Evolutionary conservation across 2,329 filamentous ascomycete genomes (phyloP).

Genomic region (Trichoderma semiorbis): DNA sequence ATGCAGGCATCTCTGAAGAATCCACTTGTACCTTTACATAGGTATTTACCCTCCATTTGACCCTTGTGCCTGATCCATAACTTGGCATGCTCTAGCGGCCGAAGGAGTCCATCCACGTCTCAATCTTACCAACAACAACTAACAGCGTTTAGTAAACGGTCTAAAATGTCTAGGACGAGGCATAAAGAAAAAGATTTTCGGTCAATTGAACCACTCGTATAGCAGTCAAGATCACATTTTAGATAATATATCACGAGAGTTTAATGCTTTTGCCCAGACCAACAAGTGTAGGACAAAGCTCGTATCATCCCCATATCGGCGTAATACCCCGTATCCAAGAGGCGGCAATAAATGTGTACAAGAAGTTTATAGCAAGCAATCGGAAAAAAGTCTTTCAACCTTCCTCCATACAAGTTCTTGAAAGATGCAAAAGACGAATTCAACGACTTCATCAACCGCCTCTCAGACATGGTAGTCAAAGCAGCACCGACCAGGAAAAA

Average conservation of each 20-base stretch:
- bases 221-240: not conserved
- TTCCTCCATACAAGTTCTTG: too few species aligned
- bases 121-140: too few species aligned
- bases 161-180: too few species aligned
- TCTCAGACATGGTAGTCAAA: too few species aligned
- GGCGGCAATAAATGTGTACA: too few species aligned
- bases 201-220: not conserved
- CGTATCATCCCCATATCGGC: not conserved
- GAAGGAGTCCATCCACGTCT: not conserved
- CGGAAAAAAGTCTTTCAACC: too few species aligned
- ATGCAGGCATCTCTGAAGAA: not conserved
- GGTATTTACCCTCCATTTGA: not conserved
- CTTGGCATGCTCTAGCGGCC: not conserved
- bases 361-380: too few species aligned
- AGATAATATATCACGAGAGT: not conserved
- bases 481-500: too few species aligned
- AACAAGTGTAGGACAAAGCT: not conserved
- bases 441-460: too few species aligned
- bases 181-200: too few species aligned
- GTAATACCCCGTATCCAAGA: not conserved
- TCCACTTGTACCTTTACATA: not conserved
- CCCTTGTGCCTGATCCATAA: not conserved
- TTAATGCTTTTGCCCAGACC: not conserved
- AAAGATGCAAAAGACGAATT: too few species aligned
- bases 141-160: too few species aligned